Evolutionary conservation across 129 eudicot species (phyloP).

Genomic region (Arctium minus): DNA sequence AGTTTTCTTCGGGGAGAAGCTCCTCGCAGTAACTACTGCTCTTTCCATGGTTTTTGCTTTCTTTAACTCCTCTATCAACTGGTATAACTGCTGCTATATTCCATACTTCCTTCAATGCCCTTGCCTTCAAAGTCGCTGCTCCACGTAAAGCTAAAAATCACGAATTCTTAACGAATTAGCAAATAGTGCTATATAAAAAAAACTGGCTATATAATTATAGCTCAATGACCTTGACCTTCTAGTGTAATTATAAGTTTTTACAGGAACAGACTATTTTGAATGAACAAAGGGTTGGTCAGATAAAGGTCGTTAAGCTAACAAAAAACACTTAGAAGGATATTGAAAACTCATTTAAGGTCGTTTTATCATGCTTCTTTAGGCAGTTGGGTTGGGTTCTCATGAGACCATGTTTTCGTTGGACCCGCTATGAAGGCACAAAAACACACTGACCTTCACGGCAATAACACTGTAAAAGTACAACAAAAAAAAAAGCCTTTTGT

Average conservation of each 20-base stretch:
- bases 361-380: no score
- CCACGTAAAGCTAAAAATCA: slow-evolving; percentile 71
- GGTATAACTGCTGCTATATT: slow-evolving; percentile 89
- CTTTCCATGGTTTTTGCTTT: slow-evolving; percentile 29
- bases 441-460: no score
- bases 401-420: no score
- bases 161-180: not conserved
- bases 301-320: no score
- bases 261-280: no score
- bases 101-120: slow-evolving; percentile 93
- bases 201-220: not conserved
- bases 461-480: no score
- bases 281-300: no score
- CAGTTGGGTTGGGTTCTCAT: no score
- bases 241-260: no score
- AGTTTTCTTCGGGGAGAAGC: slow-evolving; percentile 69
- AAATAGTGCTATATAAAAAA: not conserved
- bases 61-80: slow-evolving; percentile 67
- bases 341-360: not conserved
- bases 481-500: no score
- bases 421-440: no score
- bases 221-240: not conserved
- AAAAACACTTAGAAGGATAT: no score
- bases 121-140: slow-evolving; percentile 95
- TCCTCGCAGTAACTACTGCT: slow-evolving; percentile 46